phyloP scores from a whole-genome alignment of 345 rosid genomes.

The Geranium rotundifolium region DNA sequence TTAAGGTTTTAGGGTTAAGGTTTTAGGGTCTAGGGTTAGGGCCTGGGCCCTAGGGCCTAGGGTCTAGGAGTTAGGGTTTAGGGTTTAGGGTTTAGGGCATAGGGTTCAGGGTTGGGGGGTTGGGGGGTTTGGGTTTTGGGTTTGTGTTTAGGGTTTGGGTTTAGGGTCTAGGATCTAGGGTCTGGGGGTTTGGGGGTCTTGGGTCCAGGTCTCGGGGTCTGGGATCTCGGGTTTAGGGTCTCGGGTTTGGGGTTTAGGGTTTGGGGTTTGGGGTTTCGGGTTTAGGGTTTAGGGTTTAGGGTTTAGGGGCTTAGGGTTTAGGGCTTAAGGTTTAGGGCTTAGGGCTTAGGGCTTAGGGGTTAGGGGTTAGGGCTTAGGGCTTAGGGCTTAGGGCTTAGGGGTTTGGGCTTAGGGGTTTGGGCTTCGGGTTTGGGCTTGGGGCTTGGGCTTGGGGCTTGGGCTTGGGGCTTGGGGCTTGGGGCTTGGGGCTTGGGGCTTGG shows the following conservation, averaged over 20 bases:
- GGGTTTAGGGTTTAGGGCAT: constrained; percentile 1
- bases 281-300: constrained; percentile 3
- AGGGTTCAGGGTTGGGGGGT: not conserved
- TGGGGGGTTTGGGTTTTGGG: not conserved
- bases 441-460: not conserved
- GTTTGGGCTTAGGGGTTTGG: not conserved
- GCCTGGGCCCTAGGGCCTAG: not conserved
- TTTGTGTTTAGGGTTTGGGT: not conserved
- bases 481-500: not conserved
- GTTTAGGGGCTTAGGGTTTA: constrained; percentile 4
- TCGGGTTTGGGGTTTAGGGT: constrained; percentile 4
- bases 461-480: not conserved
- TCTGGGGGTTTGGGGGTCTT: not conserved
- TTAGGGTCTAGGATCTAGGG: constrained; percentile 2
- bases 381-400: not conserved
- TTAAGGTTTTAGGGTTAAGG: constrained; percentile 1
- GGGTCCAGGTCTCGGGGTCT: constrained; percentile 1
- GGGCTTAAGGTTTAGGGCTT: constrained; percentile 1
- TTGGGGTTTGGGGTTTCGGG: constrained; percentile 4
- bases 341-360: constrained; percentile 1
- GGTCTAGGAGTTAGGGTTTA: constrained; percentile 1
- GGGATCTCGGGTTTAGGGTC: constrained; percentile 3
- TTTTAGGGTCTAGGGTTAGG: not conserved
- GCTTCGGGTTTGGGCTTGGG: not conserved
- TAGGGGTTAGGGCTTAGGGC: not conserved